Evolutionary conservation across 768 basidiomycete species (phyloP), one percentile per base, ranked within the genome.

Genomic region (Neoboletus magnificus): DNA sequence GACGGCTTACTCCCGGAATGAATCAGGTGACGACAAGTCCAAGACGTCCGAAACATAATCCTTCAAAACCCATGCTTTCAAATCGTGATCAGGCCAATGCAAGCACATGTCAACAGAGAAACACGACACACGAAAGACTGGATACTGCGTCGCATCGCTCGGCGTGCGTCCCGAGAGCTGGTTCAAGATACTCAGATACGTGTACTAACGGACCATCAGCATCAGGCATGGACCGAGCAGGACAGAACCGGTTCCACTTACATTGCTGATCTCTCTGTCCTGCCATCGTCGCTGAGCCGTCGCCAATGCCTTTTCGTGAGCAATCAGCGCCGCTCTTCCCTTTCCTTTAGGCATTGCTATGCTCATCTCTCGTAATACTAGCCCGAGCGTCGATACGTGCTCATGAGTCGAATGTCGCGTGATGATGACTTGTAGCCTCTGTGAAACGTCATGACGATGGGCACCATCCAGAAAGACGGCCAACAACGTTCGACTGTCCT

Each of bases 141-240:
- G 94, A 71, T 94, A 97, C 62, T 95, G 93, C 0, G 95, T 96
- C 11, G 94, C 92, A 74, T 97, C 94, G 65, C 88, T 93, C 1
- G 93, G 93, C 4, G 94, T 97, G 22, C 94, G 82, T 41, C 94
- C 93, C 4, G 94, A 95, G 22, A 91, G 81, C 68, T 96, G 93
- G 62, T 97, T 97, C 52, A 97, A 74, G 52, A 97, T 83, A 57
- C 89, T 87, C 48, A 96, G 72, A 70, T 95, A 96, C 1, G 90
- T 87, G 68, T 92, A 96, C 93, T 95, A 53, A 33, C 4, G 0
- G 3, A 22, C 20, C 22, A 15, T 48, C 44, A 47, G 1, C 20
- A 18, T 62, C 39, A 46, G 52, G 6, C 33, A 30, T 18, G 33
- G 39, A 20, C 4, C 35, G 44, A 3, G 27, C 11, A n/a, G 37